Conservation (phyloP, 2,329 filamentous ascomycete genomes). For the Venturia effusa region DNA sequence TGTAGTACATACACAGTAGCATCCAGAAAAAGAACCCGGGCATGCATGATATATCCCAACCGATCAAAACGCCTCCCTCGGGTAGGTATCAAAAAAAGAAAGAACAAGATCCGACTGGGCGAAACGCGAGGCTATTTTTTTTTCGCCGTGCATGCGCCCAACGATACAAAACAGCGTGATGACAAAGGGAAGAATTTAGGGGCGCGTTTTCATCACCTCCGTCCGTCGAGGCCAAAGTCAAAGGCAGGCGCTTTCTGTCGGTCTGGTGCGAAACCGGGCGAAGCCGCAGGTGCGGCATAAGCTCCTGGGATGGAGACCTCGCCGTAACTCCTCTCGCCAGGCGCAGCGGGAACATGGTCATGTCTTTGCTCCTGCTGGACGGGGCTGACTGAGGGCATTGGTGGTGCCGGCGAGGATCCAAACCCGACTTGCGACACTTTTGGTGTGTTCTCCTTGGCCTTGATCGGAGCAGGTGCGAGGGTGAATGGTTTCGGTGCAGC, state of each 20-base stretch:
- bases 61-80: background rate
- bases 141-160: background rate
- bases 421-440: slow-evolving; percentile 39
- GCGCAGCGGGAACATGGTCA: slow-evolving; percentile 57
- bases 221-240: slow-evolving; percentile 22
- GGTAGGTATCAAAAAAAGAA: background rate
- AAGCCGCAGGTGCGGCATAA: slow-evolving; percentile 46
- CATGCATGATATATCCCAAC: background rate
- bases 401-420: slow-evolving; percentile 15
- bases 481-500: slow-evolving; percentile 57
- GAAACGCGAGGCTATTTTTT: background rate
- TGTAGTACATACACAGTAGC: background rate
- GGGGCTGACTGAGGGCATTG: slow-evolving; percentile 18
- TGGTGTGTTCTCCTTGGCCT: slow-evolving; percentile 61
- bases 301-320: slow-evolving; percentile 81
- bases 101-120: background rate
- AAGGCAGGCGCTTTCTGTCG: slow-evolving; percentile 21
- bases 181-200: background rate
- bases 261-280: slow-evolving; percentile 29
- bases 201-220: background rate
- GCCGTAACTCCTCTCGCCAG: slow-evolving; percentile 75
- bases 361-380: slow-evolving; percentile 37
- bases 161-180: background rate
- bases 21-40: background rate
- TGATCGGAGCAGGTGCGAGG: slow-evolving; percentile 73